Conservation (phyloP, 1,139 yeast species). For the Candida tropicalis region DNA sequence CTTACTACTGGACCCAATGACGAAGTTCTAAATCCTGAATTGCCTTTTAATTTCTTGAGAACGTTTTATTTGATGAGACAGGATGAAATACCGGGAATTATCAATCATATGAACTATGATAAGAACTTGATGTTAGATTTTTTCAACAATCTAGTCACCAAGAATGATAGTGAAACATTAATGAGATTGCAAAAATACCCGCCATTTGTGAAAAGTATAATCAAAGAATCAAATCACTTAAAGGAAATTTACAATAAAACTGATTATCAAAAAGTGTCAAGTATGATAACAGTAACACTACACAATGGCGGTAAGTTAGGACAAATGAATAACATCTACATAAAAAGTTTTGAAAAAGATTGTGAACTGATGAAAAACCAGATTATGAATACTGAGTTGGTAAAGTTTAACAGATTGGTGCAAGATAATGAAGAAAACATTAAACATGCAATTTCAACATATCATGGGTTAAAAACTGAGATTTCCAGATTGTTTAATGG, state of each 20-base stretch:
- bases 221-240: constrained; percentile 25
- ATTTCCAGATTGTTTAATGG: constrained; percentile 37
- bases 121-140: constrained; percentile 30
- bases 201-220: constrained; percentile 31
- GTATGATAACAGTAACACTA: constrained; percentile 38
- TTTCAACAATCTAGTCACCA: constrained; percentile 31
- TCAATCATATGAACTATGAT: constrained; percentile 21
- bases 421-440: constrained; percentile 69
- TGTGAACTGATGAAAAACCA: constrained; percentile 47
- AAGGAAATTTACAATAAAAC: constrained; percentile 23
- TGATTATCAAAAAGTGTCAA: constrained; percentile 30
- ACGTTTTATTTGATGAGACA: constrained; percentile 38
- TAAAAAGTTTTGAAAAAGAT: constrained; percentile 46
- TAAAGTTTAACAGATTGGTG: constrained; percentile 49
- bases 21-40: constrained; percentile 24
- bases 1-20: constrained; percentile 19
- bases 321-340: constrained; percentile 38
- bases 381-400: constrained; percentile 50
- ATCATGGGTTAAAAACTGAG: constrained; percentile 49
- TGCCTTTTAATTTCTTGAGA: constrained; percentile 40
- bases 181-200: constrained; percentile 32
- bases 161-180: constrained; percentile 43
- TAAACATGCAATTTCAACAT: constrained; percentile 50
- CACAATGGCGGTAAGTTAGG: constrained; percentile 45
- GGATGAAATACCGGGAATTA: constrained; percentile 24